phyloP scores from a whole-genome alignment of 2,329 filamentous ascomycete genomes.

The Colletotrichum acutatum region DNA sequence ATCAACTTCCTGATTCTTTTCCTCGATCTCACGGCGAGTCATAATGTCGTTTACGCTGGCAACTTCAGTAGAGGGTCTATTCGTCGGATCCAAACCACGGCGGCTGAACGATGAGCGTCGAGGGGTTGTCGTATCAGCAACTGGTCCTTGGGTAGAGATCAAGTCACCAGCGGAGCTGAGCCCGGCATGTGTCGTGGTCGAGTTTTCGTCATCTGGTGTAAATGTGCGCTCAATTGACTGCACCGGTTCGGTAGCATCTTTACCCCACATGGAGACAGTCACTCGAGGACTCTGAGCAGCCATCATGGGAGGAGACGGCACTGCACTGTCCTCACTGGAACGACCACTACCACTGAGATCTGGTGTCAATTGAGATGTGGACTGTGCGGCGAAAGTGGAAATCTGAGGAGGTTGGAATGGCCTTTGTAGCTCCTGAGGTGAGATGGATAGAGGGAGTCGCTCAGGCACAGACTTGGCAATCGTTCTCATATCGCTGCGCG shows the following conservation, averaged over 20 bases:
- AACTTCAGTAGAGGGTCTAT: slow-evolving; percentile 55
- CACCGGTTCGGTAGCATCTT: slow-evolving; percentile 47
- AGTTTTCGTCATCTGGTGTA: slow-evolving; percentile 45
- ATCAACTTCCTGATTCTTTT: slow-evolving; percentile 62
- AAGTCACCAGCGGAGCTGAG: slow-evolving; percentile 54
- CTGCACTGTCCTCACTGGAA: slow-evolving; percentile 62
- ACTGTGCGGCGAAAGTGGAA: slow-evolving; percentile 43
- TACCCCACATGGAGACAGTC: slow-evolving; percentile 67
- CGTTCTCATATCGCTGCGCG: slow-evolving; percentile 47
- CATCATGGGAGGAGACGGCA: slow-evolving; percentile 53
- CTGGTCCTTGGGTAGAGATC: slow-evolving; percentile 42
- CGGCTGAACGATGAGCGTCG: slow-evolving; percentile 51
- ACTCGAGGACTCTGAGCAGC: slow-evolving; percentile 63
- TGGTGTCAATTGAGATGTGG: slow-evolving; percentile 58
- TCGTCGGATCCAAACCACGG: slow-evolving; percentile 59
- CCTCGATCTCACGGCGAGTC: slow-evolving; percentile 51
- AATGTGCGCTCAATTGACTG: slow-evolving; percentile 55
- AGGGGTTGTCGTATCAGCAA: slow-evolving; percentile 36
- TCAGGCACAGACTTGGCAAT: slow-evolving; percentile 38
- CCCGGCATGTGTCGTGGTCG: slow-evolving; percentile 46
- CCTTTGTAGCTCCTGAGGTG: slow-evolving; percentile 54
- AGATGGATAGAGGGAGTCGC: slow-evolving; percentile 49
- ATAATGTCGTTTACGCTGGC: slow-evolving; percentile 62
- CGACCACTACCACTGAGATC: slow-evolving; percentile 60
- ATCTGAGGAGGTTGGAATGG: slow-evolving; percentile 49